A percentile compares a stretch with the other conserved stretches of the same genome.
Conservation (phyloP, 1,284 basidiomycete genomes). For the Marasmius tenuissimus region DNA sequence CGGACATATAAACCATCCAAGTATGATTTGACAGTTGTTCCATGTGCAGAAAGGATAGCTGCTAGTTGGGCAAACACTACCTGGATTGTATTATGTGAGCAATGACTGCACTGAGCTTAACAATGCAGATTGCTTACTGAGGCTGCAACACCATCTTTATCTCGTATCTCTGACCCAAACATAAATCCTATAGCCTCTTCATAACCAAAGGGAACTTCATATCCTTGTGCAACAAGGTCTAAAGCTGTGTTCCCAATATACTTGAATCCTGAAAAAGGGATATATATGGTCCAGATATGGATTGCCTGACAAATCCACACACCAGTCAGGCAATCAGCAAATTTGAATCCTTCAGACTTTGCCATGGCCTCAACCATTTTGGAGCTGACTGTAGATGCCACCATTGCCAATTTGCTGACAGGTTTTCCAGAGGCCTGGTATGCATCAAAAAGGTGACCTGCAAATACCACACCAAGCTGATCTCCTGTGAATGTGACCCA, state of each 20-base stretch:
- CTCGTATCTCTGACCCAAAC: conserved; percentile 74
- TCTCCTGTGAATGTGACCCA: conserved; percentile 84
- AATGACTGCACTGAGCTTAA: not conserved
- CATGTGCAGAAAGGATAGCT: conserved; percentile 45
- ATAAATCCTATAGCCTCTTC: conserved; percentile 90
- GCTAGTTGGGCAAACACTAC: conserved; percentile 70
- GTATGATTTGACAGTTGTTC: conserved; percentile 54
- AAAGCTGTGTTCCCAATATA: conserved; percentile 83
- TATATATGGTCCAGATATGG: not conserved
- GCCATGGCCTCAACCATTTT: conserved; percentile 85
- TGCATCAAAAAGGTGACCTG: conserved; percentile 54
- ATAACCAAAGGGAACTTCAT: conserved; percentile 78
- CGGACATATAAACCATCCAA: conserved; percentile 65
- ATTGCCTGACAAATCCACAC: conserved; percentile 11
- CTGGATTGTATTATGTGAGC: conserved; percentile 29
- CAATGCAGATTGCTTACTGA: conserved; percentile 42
- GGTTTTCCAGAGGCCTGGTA: conserved; percentile 65
- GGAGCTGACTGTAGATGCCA: conserved; percentile 85
- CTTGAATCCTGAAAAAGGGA: conserved; percentile 62
- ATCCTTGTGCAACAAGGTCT: conserved; percentile 62
- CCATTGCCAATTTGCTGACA: conserved; percentile 71
- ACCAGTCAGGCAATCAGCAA: conserved; percentile 84
- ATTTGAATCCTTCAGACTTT: conserved; percentile 72
- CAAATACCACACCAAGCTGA: conserved; percentile 79
- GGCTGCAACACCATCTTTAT: conserved; percentile 84